Base-by-base conservation (phyloP, 805 yeast species). In the Tetrapisispora namnaoensis region DNA sequence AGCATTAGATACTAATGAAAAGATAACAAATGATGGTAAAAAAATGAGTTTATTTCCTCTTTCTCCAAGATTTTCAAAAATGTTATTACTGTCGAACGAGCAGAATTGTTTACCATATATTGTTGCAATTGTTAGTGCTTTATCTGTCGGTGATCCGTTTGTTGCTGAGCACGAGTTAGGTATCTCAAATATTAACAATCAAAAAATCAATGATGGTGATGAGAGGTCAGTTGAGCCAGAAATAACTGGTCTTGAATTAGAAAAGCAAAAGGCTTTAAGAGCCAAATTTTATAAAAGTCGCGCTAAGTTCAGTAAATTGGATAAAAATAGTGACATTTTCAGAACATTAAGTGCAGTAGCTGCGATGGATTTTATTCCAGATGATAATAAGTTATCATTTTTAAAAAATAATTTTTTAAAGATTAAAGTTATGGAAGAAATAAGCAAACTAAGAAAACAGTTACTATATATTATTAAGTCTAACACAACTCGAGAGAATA, bases 131-230 rank as follows among this genome's bases (percentile, higher is more conserved):
- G 97, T 93, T 1, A 84, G 97, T 32, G 95, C 89, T 0, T 69
- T 93, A 32, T 83, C 97, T 0, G 97, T 93, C 41, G 97, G 97
- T 5, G 95, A 90, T 59, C 96, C 95, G 16, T 89, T 88, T 57
- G 66, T 86, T 34, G 74, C 73, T 38, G 95, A 85, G 61, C 77
- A 76, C 53, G 96, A 86, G 59, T 62, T 86, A 11, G 91, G 93
- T 0, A 70, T 83, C 27, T 61, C 17, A 10, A 42, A 28, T 27
- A 61, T 9, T 10, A 30, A 13, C 17, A 14, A 56, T 39, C 55
- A 50, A 22, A 38, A 36, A 1, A 53, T 56, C 37, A 49, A 48
- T 32, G 47, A 46, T 17, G 54, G 49, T 21, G 49, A 49, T 16
- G 65, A 61, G 1, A 66, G 58, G 4, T 64, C 54, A 7, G 68